Evolutionary conservation across 495 filamentous ascomycete genomes (phyloP), one percentile per base, ranked within the genome.

Genomic region (Lentithecium fluviatile): DNA sequence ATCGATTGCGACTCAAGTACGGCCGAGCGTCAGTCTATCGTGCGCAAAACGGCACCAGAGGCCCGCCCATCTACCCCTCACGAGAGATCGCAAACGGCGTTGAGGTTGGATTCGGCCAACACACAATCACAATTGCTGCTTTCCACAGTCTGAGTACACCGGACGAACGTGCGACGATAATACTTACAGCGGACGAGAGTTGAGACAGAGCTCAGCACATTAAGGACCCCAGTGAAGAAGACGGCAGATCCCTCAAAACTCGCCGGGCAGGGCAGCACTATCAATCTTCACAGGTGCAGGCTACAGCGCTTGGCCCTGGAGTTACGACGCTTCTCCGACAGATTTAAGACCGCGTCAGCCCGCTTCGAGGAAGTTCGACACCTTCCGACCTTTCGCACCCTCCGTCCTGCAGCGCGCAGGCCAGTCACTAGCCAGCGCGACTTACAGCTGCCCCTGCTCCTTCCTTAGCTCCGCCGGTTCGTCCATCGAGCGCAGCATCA

Each of bases 251-350:
- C n/a, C 45, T 46, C 25, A 32, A 21, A 46, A 19, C 12, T 15
- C n/a, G 26, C 49, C 13, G 49, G 51, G 21, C 19, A 20, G 7
- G 21, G 26, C 2, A 56, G 21, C 19, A 26, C 36, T 50, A 29
- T 56, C 53, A 32, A 55, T 21, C 32, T 40, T 52, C 32, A 23
- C 55, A 20, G 17, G 32, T 21, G 29, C n/a, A 11, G 26, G 42
- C 24, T 17, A 52, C 24, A 50, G 17, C 23, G 13, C 46, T 52
- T 48, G 58, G 57, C 51, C 15, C 48, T 67, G 64, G 64, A 67
- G 64, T 59, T 67, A 67, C 54, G 64, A 56, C 52, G 58, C 58
- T 32, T 26, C 43, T 56, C 58, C 58, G 52, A 56, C 13, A 61
- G 50, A 67, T 62, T 62, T 67, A 67, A 67, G 54, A 45, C 64